These are phyloP conservation scores for Volvox reticuliferus DNA, from an alignment of 139 green algal genomes.

Conservation along the genomic window DNA sequence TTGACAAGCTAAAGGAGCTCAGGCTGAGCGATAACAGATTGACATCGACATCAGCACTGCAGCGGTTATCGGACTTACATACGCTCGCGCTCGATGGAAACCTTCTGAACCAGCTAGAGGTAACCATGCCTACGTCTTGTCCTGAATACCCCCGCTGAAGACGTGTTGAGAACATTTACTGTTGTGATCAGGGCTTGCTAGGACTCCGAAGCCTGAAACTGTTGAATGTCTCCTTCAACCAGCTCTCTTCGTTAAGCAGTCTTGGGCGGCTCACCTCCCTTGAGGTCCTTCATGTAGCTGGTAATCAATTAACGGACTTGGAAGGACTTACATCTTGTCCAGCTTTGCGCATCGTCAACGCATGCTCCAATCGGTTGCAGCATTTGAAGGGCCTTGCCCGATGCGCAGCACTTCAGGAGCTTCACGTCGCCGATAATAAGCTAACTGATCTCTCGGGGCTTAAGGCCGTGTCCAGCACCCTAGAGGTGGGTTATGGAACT, in stretches of 20 bases:
- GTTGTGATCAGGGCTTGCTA: slow-evolving; percentile 40
- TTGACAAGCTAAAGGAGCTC: slow-evolving; percentile 42
- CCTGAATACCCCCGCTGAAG: not conserved
- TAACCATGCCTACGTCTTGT: not conserved
- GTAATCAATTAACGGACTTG: slow-evolving; percentile 44
- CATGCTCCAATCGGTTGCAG: slow-evolving; percentile 41
- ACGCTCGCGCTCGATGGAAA: slow-evolving; percentile 46
- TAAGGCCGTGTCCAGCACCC: slow-evolving; percentile 17
- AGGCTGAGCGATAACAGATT: slow-evolving; percentile 18
- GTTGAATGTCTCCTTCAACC: slow-evolving; percentile 52
- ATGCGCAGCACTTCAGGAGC: slow-evolving; percentile 45
- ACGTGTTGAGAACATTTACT: not conserved
- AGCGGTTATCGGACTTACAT: slow-evolving; percentile 27
- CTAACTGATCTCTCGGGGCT: slow-evolving; percentile 56
- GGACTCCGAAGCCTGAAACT: slow-evolving; percentile 49
- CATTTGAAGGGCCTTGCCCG: slow-evolving; percentile 53
- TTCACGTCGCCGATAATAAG: slow-evolving; percentile 55
- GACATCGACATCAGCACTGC: not conserved
- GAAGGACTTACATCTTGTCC: slow-evolving; percentile 35
- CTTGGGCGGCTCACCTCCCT: slow-evolving; percentile 42
- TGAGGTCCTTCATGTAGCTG: slow-evolving; percentile 46
- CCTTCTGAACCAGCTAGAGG: slow-evolving; percentile 15
- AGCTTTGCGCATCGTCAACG: slow-evolving; percentile 21
- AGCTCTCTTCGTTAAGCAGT: slow-evolving; percentile 38
- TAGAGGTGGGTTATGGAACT: slow-evolving; percentile 42